These are phyloP conservation scores for Globisporangium canariense DNA, from an alignment of 352 stramenopile species.

Conservation along the genomic window DNA sequence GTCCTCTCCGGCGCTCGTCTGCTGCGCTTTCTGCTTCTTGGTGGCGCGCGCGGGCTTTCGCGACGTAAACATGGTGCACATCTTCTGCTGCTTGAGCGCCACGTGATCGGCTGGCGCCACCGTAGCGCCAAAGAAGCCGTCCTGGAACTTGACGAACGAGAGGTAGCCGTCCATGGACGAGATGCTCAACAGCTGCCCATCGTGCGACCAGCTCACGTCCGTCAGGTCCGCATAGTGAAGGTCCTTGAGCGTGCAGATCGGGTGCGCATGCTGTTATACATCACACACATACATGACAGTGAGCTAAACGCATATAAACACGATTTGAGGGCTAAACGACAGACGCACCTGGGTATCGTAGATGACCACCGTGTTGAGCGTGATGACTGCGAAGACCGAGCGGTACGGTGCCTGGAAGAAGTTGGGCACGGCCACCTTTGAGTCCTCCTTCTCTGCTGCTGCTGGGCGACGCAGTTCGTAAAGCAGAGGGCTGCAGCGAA, in stretches of 20 bases:
- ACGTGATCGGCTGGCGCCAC: conserved; percentile 34
- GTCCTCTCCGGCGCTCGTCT: background rate
- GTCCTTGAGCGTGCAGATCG: conserved; percentile 87
- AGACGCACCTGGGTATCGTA: conserved; percentile 91
- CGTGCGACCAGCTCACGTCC: conserved; percentile 89
- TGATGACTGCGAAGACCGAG: conserved; percentile 93
- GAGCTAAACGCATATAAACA: background rate
- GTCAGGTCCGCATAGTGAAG: conserved; percentile 95
- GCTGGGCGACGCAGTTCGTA: conserved; percentile 71
- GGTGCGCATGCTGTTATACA: conserved; percentile 51
- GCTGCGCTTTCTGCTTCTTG: conserved; percentile 44
- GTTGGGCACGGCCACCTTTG: conserved; percentile 25
- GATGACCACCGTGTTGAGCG: conserved; percentile 91
- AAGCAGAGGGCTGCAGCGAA: conserved; percentile 92
- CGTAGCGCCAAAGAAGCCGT: conserved; percentile 75
- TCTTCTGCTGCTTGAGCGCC: conserved; percentile 49
- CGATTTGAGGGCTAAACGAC: background rate
- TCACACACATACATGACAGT: conserved; percentile 14
- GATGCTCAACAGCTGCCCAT: conserved; percentile 90
- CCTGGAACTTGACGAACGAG: conserved; percentile 90
- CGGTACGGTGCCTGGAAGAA: conserved; percentile 82
- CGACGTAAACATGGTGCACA: conserved; percentile 52
- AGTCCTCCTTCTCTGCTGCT: background rate
- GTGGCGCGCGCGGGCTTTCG: conserved; percentile 43
- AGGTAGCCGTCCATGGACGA: conserved; percentile 96